Conservation (phyloP, 2,329 filamentous ascomycete genomes). For the Penicillium sp. region DNA sequence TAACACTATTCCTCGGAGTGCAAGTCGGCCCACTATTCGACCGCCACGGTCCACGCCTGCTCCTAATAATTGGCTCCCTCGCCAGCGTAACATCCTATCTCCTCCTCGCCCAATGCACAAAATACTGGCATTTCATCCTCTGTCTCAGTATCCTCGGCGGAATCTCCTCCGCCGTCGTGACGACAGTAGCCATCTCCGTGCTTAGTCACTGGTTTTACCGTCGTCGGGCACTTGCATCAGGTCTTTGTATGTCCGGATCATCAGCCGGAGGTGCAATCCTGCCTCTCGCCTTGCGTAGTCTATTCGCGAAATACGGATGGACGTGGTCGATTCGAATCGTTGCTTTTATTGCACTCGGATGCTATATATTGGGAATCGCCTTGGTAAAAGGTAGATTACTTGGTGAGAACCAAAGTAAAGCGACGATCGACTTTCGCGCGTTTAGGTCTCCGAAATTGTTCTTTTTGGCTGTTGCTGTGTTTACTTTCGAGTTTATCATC, state of each 20-base stretch:
- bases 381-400: conserved; percentile 39
- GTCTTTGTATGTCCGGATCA: conserved; percentile 42
- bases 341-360: conserved; percentile 38
- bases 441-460: conserved; percentile 45
- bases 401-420: conserved; percentile 24
- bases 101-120: conserved; percentile 48
- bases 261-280: conserved; percentile 40
- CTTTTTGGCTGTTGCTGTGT: conserved; percentile 45
- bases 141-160: conserved; percentile 39
- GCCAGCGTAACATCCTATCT: conserved; percentile 45
- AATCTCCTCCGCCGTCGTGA: conserved; percentile 34
- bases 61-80: conserved; percentile 41
- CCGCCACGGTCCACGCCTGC: conserved; percentile 46
- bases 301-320: conserved; percentile 38
- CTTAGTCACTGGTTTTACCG: conserved; percentile 45
- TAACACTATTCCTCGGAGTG: conserved; percentile 48
- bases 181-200: conserved; percentile 39
- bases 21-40: conserved; percentile 54
- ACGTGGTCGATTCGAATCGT: conserved; percentile 38
- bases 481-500: conserved; percentile 52
- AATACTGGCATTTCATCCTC: conserved; percentile 53
- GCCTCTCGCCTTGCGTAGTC: conserved; percentile 34
- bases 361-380: conserved; percentile 31
- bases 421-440: conserved; percentile 42
- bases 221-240: conserved; percentile 39